A percentile compares a stretch with the other conserved stretches of the same genome.
These are phyloP conservation scores for Thelonectria rubi DNA, from an alignment of 2,329 filamentous ascomycete species.

Conservation along the genomic window DNA sequence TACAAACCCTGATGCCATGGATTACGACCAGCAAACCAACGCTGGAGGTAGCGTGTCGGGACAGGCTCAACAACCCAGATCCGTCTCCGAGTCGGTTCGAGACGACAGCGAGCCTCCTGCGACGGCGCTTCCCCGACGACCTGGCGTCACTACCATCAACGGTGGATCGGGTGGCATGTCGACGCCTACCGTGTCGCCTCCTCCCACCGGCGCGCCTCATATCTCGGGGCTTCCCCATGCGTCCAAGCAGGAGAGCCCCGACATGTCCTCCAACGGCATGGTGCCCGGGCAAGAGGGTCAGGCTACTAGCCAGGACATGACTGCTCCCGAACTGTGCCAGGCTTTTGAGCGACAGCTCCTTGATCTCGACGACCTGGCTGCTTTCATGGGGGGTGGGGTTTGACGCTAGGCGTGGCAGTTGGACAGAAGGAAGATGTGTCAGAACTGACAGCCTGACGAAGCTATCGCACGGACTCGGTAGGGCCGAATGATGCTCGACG, in stretches of 20 bases:
- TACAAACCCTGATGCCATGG: slow-evolving; percentile 65
- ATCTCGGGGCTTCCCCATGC: slow-evolving; percentile 42
- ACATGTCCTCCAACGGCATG: slow-evolving; percentile 45
- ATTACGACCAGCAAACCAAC: slow-evolving; percentile 59
- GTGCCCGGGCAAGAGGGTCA: slow-evolving; percentile 46
- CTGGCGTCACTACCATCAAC: slow-evolving; percentile 68
- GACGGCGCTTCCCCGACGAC: slow-evolving; percentile 57
- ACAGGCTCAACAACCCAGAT: slow-evolving; percentile 48
- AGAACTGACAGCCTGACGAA: not conserved
- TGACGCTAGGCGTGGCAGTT: slow-evolving; percentile 39
- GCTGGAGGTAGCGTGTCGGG: slow-evolving; percentile 33
- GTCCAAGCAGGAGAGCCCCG: slow-evolving; percentile 50
- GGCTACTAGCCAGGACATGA: slow-evolving; percentile 61
- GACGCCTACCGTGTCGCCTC: slow-evolving; percentile 59
- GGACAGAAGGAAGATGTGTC: not conserved
- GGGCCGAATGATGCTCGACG: not conserved
- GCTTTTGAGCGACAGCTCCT: slow-evolving; percentile 69
- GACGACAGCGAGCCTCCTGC: slow-evolving; percentile 63
- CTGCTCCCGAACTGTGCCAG: slow-evolving; percentile 64
- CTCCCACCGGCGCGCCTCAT: slow-evolving; percentile 42
- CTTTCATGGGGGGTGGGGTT: slow-evolving; percentile 70
- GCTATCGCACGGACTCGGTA: slow-evolving; percentile 17
- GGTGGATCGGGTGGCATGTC: slow-evolving; percentile 61
- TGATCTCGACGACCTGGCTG: slow-evolving; percentile 68
- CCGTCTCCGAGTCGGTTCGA: slow-evolving; percentile 53